Base-by-base conservation (phyloP, 202 grass and related monocot species). In the Eragrostis tef region DNA sequence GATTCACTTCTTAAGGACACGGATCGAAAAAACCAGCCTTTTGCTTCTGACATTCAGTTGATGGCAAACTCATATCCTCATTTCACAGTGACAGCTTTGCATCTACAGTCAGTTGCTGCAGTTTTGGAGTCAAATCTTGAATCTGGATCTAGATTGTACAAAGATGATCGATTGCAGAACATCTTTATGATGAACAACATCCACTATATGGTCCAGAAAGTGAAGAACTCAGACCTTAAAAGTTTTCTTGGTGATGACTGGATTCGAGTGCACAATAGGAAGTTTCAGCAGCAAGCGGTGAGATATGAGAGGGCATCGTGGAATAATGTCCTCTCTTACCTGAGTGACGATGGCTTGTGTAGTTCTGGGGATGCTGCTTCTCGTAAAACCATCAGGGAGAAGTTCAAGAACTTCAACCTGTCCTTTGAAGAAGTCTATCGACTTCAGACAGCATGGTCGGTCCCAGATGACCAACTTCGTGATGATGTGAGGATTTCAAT, bases 121-220 rank as follows among this genome's bases (percentile, higher is more conserved):
- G 49, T 85, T 85, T 74, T 95, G 59, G 92, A 95, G 90, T 81
- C 58, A 80, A 98, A 91, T 73, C 87, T 98, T 82, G 90, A 94
- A 86, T 77, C 71, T 71, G 85, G 73, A 26, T 94, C 88, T 63
- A 74, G 62, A 61, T 66, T 93, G 64, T 95, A 95, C 73, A 79
- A 73, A 74, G 87, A 95, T 83, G 80, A 74, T 68, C 74, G 90
- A 51, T 82, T 98, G 24, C 79, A 77, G 83, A 91, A 52, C 77
- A 81, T 98, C 36, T 98, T 98, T 71, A 87, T 98, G 90, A 95
- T 94, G 92, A 98, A 95, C 79, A 95, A 94, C 74, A 82, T 98
- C 83, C 88, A 58, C 61, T 98, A 98, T 77, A 98, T 98, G 95
- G 90, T 95, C 56, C 88, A 93, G 79, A 98, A 98, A 88, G 95